A percentile compares a stretch with the other conserved stretches of the same genome.
phyloP scores from a whole-genome alignment of 1,284 basidiomycete species.

The Stereum hirsutum region DNA sequence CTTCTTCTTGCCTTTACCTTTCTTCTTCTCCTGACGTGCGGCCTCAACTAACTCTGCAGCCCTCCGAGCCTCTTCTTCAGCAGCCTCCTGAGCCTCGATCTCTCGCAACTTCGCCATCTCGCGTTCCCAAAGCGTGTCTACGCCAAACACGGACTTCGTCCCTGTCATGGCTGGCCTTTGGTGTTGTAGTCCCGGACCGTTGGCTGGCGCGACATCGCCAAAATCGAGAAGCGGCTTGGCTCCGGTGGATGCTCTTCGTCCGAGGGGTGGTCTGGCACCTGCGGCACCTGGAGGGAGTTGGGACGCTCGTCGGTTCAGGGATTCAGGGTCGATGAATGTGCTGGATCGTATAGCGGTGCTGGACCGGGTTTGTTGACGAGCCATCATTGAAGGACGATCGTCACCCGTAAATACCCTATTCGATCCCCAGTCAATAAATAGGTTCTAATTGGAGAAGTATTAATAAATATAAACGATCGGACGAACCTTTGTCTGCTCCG shows the following conservation, averaged over 20 bases:
- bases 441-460: constrained; percentile 1
- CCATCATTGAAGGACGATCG: constrained; percentile 79
- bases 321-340: constrained; percentile 65
- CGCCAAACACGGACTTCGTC: constrained; percentile 71
- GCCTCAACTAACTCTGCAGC: constrained; percentile 35
- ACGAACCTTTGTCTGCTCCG: constrained; percentile 63
- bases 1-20: constrained; percentile 21
- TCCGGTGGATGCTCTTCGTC: constrained; percentile 38
- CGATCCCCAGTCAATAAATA: background rate
- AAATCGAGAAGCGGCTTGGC: constrained; percentile 54
- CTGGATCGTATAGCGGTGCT: too few species aligned
- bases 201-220: constrained; percentile 32
- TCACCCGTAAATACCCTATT: constrained; percentile 69
- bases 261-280: constrained; percentile 27
- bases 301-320: constrained; percentile 38
- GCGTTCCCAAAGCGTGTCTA: constrained; percentile 73
- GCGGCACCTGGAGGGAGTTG: constrained; percentile 24
- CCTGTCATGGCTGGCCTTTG: constrained; percentile 20
- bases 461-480: constrained; percentile 2
- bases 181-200: constrained; percentile 9
- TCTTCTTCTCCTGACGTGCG: constrained; percentile 27
- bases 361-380: constrained; percentile 39
- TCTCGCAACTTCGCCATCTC: constrained; percentile 67
- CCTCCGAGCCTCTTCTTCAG: constrained; percentile 40
- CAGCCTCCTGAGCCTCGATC: constrained; percentile 57